Evolutionary conservation across 495 filamentous ascomycete genomes (phyloP).

Genomic region (Pseudevernia furfuracea): DNA sequence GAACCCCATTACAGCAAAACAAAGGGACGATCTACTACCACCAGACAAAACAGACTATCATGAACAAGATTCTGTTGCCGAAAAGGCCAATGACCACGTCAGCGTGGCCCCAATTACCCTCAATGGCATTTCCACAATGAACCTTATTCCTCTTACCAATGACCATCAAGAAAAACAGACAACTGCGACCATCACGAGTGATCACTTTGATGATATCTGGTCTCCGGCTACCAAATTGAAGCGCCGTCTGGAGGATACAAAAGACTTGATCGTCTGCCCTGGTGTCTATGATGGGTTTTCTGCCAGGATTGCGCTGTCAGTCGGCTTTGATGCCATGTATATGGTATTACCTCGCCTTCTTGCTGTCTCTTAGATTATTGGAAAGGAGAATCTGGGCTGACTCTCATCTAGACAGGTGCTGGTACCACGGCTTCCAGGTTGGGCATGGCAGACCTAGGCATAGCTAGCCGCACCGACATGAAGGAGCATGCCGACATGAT

Average conservation of each 20-base stretch:
- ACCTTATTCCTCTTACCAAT: background rate
- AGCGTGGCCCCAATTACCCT: no score
- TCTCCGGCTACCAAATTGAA: conserved; percentile 33
- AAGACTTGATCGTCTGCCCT: conserved; percentile 47
- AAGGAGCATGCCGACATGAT: conserved; percentile 57
- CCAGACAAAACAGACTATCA: no score
- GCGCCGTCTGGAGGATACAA: conserved; percentile 31
- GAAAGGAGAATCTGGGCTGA: conserved; percentile 4
- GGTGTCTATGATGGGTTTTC: conserved; percentile 66
- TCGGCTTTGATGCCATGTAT: conserved; percentile 56
- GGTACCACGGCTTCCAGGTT: conserved; percentile 56
- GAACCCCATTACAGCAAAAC: background rate
- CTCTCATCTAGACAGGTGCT: conserved; percentile 50
- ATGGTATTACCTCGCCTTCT: conserved; percentile 41
- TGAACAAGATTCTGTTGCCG: background rate
- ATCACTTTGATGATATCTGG: background rate
- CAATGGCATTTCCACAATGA: no score
- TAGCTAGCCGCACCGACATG: conserved; percentile 59
- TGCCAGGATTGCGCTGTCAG: conserved; percentile 52
- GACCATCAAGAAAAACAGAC: no score
- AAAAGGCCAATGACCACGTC: background rate
- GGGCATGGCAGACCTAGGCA: conserved; percentile 59
- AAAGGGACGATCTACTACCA: background rate
- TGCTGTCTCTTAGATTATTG: background rate
- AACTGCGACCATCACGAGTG: background rate